Percentiles rank a stretch among this genome's conserved stretches.
Evolutionary conservation across 768 basidiomycete species (phyloP).

Genomic region (Suillus bovinus): DNA sequence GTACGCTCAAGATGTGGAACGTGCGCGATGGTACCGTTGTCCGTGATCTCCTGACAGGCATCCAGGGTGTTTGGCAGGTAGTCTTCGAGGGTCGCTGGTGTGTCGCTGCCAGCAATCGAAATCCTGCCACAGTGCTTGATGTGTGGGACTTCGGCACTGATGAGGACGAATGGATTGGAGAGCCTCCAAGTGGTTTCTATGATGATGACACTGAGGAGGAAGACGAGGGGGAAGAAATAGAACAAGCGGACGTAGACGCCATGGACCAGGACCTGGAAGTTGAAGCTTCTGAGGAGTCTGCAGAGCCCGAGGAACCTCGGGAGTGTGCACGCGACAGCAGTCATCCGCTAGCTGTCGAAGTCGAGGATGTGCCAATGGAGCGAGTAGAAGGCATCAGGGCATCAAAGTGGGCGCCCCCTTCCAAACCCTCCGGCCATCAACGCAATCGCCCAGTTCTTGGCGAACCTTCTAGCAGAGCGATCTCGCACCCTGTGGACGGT

Average conservation of each 20-base stretch:
- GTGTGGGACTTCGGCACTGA: slow-evolving; percentile 89
- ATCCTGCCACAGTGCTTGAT: slow-evolving; percentile 75
- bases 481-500: slow-evolving; percentile 28
- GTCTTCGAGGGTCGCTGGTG: slow-evolving; percentile 93
- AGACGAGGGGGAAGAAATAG: slow-evolving; percentile 42
- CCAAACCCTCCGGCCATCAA: slow-evolving; percentile 17
- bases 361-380: slow-evolving; percentile 36
- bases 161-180: slow-evolving; percentile 77
- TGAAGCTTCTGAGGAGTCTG: slow-evolving; percentile 34
- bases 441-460: slow-evolving; percentile 20
- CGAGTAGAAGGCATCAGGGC: slow-evolving; percentile 27
- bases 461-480: slow-evolving; percentile 27
- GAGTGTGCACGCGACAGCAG: slow-evolving; percentile 31
- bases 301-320: slow-evolving; percentile 26
- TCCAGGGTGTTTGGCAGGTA: slow-evolving; percentile 97
- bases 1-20: slow-evolving; percentile 98
- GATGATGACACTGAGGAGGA: slow-evolving; percentile 62
- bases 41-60: slow-evolving; percentile 85
- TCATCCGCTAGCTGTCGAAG: slow-evolving; percentile 26
- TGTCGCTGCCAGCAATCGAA: slow-evolving; percentile 88
- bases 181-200: slow-evolving; percentile 72
- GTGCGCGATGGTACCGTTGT: slow-evolving; percentile 83
- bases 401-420: slow-evolving; percentile 31
- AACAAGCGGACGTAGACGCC: slow-evolving; percentile 63
- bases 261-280: slow-evolving; percentile 66